Conservation (phyloP, 495 filamentous ascomycete species). For the Arthonia radiata region DNA sequence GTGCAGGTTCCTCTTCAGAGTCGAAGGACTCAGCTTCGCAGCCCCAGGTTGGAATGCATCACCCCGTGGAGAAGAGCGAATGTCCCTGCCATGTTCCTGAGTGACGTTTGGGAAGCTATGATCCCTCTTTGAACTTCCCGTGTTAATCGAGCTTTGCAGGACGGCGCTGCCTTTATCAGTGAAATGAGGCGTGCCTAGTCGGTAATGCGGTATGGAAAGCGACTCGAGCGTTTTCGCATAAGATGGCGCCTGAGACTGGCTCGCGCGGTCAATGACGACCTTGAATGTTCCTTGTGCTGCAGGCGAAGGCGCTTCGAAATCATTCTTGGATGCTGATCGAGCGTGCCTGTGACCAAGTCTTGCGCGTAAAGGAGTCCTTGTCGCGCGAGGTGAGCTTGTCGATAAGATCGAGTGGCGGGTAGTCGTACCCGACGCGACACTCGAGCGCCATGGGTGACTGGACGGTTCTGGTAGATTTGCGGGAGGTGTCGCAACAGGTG, state of each 20-base stretch:
- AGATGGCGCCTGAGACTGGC: constrained; percentile 30
- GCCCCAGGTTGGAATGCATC: too few species aligned
- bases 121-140: constrained; percentile 18
- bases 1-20: too few species aligned
- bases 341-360: constrained; percentile 4
- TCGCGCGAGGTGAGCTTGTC: neutral
- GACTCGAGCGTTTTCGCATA: constrained; percentile 39
- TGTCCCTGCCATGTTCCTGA: too few species aligned
- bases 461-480: neutral
- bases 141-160: constrained; percentile 49
- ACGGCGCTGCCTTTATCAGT: constrained; percentile 53
- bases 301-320: constrained; percentile 27
- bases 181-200: constrained; percentile 62
- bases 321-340: constrained; percentile 15
- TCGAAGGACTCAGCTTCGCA: too few species aligned
- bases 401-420: constrained; percentile 1
- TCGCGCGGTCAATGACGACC: constrained; percentile 58
- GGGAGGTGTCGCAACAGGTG: neutral
- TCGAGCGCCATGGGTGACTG: constrained; percentile 1
- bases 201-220: constrained; percentile 69
- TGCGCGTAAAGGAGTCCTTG: neutral
- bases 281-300: constrained; percentile 63
- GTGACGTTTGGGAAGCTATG: too few species aligned
- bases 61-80: too few species aligned
- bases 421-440: constrained; percentile 1